These are phyloP conservation scores for Leucosporidium scottii DNA, from an alignment of 768 basidiomycete genomes.

Conservation along the genomic window DNA sequence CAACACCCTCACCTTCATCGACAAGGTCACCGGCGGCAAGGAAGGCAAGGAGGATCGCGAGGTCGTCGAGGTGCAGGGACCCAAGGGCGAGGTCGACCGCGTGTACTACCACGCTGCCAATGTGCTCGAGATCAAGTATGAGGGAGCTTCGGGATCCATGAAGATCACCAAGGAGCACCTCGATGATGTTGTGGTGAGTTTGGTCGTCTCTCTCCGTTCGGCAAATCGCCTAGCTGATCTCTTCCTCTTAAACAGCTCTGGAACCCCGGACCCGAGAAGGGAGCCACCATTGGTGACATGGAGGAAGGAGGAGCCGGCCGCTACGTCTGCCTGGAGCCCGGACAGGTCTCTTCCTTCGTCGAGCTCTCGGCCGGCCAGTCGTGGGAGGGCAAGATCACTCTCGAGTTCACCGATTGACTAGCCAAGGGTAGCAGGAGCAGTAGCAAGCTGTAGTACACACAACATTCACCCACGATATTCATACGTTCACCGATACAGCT, in stretches of 20 bases:
- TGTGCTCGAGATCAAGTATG: slow-evolving; percentile 15
- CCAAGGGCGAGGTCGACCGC: slow-evolving; percentile 34
- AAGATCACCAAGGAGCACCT: slow-evolving; percentile 30
- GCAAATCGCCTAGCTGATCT: slow-evolving; percentile 51
- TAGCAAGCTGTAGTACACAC: too few species aligned
- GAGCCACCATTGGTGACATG: slow-evolving; percentile 71
- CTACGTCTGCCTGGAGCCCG: slow-evolving; percentile 63
- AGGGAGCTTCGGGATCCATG: slow-evolving; percentile 3
- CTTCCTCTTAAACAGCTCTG: slow-evolving; percentile 58
- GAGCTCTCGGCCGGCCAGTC: slow-evolving; percentile 16
- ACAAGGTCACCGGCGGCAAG: slow-evolving; percentile 52
- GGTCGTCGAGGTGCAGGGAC: slow-evolving; percentile 55
- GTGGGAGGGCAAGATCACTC: slow-evolving; percentile 22
- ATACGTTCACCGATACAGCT: too few species aligned
- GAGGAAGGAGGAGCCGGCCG: slow-evolving; percentile 78
- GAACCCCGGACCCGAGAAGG: slow-evolving; percentile 64
- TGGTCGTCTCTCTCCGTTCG: neutral
- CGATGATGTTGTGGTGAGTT: slow-evolving; percentile 20
- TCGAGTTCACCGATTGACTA: slow-evolving; percentile 7
- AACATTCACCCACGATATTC: too few species aligned
- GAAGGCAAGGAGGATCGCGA: slow-evolving; percentile 55
- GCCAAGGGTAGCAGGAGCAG: neutral
- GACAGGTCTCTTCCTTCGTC: slow-evolving; percentile 11
- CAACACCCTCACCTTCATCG: slow-evolving; percentile 59
- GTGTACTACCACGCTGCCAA: slow-evolving; percentile 35